Evolutionary conservation across 1,139 yeast genomes (phyloP).

Genomic region (Scheffersomyces cryptocercus): DNA sequence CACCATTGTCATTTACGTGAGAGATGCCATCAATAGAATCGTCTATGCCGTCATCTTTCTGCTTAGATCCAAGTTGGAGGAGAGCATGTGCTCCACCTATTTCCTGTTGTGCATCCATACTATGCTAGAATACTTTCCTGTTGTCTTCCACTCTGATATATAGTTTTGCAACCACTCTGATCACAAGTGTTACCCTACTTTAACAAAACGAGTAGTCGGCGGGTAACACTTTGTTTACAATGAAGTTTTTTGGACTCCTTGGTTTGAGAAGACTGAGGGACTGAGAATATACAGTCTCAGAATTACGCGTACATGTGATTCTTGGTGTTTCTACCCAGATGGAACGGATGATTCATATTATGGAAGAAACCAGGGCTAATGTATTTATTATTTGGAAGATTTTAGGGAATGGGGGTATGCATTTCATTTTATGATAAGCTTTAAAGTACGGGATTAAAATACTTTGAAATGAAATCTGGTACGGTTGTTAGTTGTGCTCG

Average conservation of each 20-base stretch:
- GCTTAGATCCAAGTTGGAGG: conserved; percentile 41
- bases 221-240: conserved; percentile 13
- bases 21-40: conserved; percentile 8
- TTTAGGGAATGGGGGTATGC: too few species aligned
- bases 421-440: too few species aligned
- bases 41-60: conserved; percentile 20
- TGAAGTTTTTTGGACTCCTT: background rate
- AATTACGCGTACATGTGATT: too few species aligned
- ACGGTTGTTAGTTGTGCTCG: too few species aligned
- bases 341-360: too few species aligned
- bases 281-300: too few species aligned
- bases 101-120: conserved; percentile 40
- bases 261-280: too few species aligned
- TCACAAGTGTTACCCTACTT: conserved; percentile 13
- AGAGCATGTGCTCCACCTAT: conserved; percentile 51
- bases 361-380: too few species aligned
- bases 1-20: conserved; percentile 7
- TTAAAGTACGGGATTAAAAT: too few species aligned
- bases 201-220: conserved; percentile 5
- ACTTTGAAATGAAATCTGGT: too few species aligned
- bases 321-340: too few species aligned
- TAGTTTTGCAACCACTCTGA: background rate
- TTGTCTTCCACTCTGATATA: conserved; percentile 4
- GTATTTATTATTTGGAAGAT: too few species aligned
- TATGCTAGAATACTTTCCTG: conserved; percentile 8